phyloP scores from a whole-genome alignment of 345 rosid genomes.

The Euphorbia lathyris region DNA sequence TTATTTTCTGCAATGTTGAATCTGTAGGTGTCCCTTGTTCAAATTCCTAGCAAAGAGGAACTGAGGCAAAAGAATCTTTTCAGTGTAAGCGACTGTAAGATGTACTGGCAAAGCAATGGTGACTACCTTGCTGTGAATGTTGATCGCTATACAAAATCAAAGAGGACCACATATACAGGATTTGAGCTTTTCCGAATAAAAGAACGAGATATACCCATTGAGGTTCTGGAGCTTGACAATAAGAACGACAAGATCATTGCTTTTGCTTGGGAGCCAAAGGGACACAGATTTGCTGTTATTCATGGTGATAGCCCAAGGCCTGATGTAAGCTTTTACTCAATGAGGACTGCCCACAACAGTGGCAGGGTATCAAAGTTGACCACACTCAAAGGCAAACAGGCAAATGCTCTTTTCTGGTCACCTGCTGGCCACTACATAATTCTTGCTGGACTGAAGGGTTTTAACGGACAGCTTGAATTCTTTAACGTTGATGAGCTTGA shows the following conservation, averaged over 20 bases:
- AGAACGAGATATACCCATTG: constrained; percentile 92
- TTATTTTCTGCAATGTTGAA: neutral
- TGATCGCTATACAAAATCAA: constrained; percentile 90
- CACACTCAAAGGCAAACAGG: constrained; percentile 88
- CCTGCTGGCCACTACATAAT: constrained; percentile 78
- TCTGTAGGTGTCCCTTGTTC: constrained; percentile 83
- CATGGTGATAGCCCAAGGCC: constrained; percentile 95
- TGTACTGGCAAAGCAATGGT: constrained; percentile 98
- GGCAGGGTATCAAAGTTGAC: constrained; percentile 76
- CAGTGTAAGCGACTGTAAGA: constrained; percentile 91
- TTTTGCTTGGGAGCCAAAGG: constrained; percentile 98
- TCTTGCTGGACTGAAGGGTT: constrained; percentile 89
- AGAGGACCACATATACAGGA: constrained; percentile 93
- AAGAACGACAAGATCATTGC: constrained; percentile 94
- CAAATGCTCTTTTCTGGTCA: constrained; percentile 96
- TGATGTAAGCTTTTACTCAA: constrained; percentile 84
- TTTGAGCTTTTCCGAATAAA: constrained; percentile 94
- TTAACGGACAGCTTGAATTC: constrained; percentile 93
- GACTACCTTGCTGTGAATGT: constrained; percentile 95
- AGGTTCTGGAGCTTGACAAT: constrained; percentile 96
- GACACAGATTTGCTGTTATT: constrained; percentile 90
- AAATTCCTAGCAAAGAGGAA: constrained; percentile 84
- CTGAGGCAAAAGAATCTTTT: constrained; percentile 92
- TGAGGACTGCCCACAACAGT: constrained; percentile 57
- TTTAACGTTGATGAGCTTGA: constrained; percentile 90